Percentiles rank a stretch among this genome's conserved stretches.
These are phyloP conservation scores for Didymellaceae sp. DNA, from an alignment of 2,329 filamentous ascomycete genomes.

Conservation along the genomic window DNA sequence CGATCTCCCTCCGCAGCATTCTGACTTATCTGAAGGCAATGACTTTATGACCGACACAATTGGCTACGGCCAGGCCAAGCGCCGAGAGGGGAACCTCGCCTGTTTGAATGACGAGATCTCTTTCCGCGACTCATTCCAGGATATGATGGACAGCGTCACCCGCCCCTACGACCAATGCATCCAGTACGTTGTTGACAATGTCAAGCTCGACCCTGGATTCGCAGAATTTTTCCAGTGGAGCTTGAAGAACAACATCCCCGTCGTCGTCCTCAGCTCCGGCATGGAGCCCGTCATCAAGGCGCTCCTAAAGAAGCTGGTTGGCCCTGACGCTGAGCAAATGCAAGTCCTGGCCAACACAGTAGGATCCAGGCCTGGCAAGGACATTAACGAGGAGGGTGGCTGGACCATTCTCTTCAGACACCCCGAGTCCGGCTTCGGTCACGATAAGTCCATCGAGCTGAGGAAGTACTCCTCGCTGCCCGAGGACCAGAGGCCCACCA, in stretches of 20 bases:
- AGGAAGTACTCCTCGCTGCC: conserved; percentile 82
- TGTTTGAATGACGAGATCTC: conserved; percentile 73
- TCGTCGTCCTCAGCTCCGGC: conserved; percentile 89
- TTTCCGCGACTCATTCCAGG: conserved; percentile 84
- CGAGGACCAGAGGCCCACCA: conserved; percentile 70
- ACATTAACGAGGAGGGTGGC: conserved; percentile 80
- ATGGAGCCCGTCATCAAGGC: conserved; percentile 93
- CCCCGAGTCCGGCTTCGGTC: conserved; percentile 81
- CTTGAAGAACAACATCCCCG: conserved; percentile 80
- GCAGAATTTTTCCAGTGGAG: conserved; percentile 87
- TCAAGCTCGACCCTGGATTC: conserved; percentile 89
- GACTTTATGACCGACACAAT: conserved; percentile 85
- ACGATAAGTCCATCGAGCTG: conserved; percentile 94
- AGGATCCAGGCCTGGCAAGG: conserved; percentile 69
- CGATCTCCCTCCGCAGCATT: neutral
- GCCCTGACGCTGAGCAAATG: conserved; percentile 77
- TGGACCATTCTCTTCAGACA: conserved; percentile 93
- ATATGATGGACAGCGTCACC: conserved; percentile 89
- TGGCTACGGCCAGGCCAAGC: conserved; percentile 77
- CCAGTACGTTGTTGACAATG: conserved; percentile 76
- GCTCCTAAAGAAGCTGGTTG: conserved; percentile 79
- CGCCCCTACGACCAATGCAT: conserved; percentile 84
- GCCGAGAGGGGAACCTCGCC: conserved; percentile 75
- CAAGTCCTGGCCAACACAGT: conserved; percentile 92
- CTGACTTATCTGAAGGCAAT: conserved; percentile 59